phyloP scores from a whole-genome alignment of 2,329 filamentous ascomycete genomes.

The Trematosphaeria pertusa region DNA sequence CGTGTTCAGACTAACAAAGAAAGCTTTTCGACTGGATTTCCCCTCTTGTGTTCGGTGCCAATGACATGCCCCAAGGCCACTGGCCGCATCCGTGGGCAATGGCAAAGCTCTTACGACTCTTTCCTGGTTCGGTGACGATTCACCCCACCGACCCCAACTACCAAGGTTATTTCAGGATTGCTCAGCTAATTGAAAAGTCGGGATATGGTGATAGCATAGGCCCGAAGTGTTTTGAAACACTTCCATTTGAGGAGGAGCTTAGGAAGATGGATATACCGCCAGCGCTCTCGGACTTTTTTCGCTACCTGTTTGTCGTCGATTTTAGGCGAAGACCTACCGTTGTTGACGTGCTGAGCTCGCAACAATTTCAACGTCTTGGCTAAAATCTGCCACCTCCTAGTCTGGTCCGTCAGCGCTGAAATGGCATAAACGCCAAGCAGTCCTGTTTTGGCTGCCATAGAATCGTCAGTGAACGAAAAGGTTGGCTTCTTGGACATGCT shows the following conservation, averaged over 20 bases:
- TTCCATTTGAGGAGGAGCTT: conserved; percentile 6
- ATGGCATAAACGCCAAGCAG: neutral
- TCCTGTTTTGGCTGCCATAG: neutral
- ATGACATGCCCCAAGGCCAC: conserved; percentile 4
- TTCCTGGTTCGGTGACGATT: conserved; percentile 6
- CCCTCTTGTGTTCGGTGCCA: neutral
- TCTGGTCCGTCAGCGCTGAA: conserved; percentile 1
- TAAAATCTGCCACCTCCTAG: conserved; percentile 1
- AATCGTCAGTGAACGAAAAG: neutral
- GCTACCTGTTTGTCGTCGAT: conserved; percentile 4
- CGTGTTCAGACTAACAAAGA: conserved; percentile 1
- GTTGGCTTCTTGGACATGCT: neutral
- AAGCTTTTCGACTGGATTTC: conserved; percentile 13
- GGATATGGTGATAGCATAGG: conserved; percentile 2
- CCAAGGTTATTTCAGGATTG: conserved; percentile 7
- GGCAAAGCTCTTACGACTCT: conserved; percentile 12
- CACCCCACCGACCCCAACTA: conserved; percentile 10
- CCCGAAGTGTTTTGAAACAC: conserved; percentile 2
- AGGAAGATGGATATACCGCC: neutral
- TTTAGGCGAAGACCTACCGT: conserved; percentile 4
- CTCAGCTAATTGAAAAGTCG: conserved; percentile 4
- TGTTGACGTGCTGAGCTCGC: conserved; percentile 2
- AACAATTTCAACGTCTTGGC: conserved; percentile 4
- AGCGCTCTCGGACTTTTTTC: conserved; percentile 2
- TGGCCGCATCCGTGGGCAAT: conserved; percentile 12